A percentile compares a stretch with the other conserved stretches of the same genome.
phyloP scores from a whole-genome alignment of 805 yeast species.

The Pichia kluyveri region DNA sequence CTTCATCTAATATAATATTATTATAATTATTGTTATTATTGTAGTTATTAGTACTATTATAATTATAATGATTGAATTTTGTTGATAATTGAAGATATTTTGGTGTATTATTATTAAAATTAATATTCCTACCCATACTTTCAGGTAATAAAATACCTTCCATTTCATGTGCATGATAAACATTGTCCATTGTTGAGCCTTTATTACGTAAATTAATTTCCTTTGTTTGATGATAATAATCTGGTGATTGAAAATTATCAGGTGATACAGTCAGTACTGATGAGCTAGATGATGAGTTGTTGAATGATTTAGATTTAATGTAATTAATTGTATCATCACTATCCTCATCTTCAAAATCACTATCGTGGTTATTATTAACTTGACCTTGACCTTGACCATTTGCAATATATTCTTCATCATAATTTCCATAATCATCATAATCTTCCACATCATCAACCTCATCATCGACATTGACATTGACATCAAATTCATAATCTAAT shows the following conservation, averaged over 20 bases:
- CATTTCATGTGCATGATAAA: conserved; percentile 6
- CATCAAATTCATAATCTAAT: neutral
- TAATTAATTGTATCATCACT: neutral
- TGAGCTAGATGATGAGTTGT: neutral
- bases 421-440: neutral
- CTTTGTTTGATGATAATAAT: neutral
- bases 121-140: neutral
- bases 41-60: neutral
- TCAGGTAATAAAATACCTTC: conserved; percentile 4
- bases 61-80: neutral
- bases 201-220: neutral
- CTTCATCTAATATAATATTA: neutral
- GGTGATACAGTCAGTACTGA: neutral
- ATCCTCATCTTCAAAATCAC: neutral
- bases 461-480: neutral
- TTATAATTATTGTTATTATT: neutral
- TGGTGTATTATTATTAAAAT: too few relatives aligned
- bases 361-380: neutral
- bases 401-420: neutral
- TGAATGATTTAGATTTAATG: neutral
- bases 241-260: too few relatives aligned
- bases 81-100: too few relatives aligned
- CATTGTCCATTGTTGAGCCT: conserved; percentile 1
- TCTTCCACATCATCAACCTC: neutral
- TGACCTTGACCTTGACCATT: neutral